Evolutionary conservation across 2,329 filamentous ascomycete species (phyloP).

Genomic region (Fusarium sp.): DNA sequence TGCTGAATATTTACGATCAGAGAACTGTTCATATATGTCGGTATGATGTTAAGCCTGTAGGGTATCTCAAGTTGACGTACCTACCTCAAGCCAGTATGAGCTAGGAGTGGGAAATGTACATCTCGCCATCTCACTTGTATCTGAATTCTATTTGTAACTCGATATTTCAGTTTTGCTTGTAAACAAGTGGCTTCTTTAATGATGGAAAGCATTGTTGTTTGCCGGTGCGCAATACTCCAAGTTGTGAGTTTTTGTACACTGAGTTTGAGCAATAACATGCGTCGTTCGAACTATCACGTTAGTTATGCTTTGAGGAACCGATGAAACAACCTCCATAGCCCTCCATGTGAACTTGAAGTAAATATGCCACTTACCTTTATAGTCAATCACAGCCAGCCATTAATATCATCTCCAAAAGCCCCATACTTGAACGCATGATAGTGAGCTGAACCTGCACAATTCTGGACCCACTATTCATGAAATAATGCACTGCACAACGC

Average conservation of each 20-base stretch:
- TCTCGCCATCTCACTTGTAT: neutral
- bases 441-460: constrained; percentile 6
- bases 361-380: neutral
- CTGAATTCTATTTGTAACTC: neutral
- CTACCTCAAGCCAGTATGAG: neutral
- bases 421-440: neutral
- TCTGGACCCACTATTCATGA: constrained; percentile 13
- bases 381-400: neutral
- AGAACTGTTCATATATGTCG: neutral
- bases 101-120: neutral
- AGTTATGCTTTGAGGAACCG: neutral
- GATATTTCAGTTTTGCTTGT: accelerated
- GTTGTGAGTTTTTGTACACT: accelerated
- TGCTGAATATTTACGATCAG: neutral
- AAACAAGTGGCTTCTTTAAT: neutral
- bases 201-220: neutral
- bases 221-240: accelerated
- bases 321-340: too few relatives aligned
- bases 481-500: constrained; percentile 19
- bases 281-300: neutral
- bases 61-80: neutral
- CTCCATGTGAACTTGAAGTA: neutral
- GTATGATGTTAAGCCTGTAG: neutral
- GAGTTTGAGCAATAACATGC: neutral
- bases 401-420: neutral